phyloP scores from a whole-genome alignment of 768 basidiomycete species.

The Mycena belliarum region DNA sequence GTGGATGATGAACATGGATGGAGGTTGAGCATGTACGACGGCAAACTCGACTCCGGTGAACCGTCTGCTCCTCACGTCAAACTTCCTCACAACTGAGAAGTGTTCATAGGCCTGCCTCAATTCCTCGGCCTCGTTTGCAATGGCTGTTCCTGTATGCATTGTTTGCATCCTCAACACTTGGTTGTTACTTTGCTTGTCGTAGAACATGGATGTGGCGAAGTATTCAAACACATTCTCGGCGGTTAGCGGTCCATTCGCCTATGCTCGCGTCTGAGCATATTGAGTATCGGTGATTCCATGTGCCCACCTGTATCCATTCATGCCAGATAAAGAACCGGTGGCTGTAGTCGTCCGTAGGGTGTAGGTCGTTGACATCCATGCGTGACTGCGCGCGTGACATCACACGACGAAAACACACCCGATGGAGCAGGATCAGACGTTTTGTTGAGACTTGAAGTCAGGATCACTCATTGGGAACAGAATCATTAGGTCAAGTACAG shows the following conservation, averaged over 20 bases:
- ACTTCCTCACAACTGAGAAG: neutral
- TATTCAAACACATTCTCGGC: slow-evolving; percentile 85
- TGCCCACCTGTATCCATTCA: slow-evolving; percentile 77
- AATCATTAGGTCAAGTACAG: too few relatives aligned
- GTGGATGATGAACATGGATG: slow-evolving; percentile 85
- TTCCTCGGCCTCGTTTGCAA: slow-evolving; percentile 82
- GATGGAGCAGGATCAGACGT: neutral
- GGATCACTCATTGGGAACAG: too few relatives aligned
- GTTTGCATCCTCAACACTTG: slow-evolving; percentile 94
- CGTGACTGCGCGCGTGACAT: slow-evolving; percentile 33
- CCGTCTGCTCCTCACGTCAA: slow-evolving; percentile 49
- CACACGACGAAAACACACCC: slow-evolving; percentile 1
- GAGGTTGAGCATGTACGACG: slow-evolving; percentile 77
- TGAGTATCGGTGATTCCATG: neutral
- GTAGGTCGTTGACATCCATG: slow-evolving; percentile 63
- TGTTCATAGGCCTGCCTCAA: slow-evolving; percentile 59
- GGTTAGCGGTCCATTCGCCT: slow-evolving; percentile 80
- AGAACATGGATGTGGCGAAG: slow-evolving; percentile 90
- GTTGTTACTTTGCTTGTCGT: slow-evolving; percentile 92
- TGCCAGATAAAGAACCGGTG: slow-evolving; percentile 89
- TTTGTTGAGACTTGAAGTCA: too few relatives aligned
- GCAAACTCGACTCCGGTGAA: slow-evolving; percentile 89
- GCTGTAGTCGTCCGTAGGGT: slow-evolving; percentile 79
- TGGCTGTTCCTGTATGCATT: slow-evolving; percentile 75
- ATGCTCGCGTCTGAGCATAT: slow-evolving; percentile 2